Evolutionary conservation across 805 yeast genomes (phyloP), one percentile per base, ranked within the genome.

Genomic region (Ogataea corticis): DNA sequence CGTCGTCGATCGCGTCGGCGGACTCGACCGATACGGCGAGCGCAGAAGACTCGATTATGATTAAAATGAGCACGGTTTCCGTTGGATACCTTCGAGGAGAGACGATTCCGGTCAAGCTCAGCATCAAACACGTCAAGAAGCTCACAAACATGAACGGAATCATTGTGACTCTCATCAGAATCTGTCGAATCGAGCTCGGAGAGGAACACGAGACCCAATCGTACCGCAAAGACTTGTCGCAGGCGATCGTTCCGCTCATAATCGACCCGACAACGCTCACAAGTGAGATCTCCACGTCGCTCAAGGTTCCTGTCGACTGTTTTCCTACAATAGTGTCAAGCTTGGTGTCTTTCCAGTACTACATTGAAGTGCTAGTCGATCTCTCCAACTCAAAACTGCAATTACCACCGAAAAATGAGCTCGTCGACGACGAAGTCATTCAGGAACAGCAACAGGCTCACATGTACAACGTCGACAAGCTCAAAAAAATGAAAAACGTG

Each of bases 1-100:
- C 71, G 1, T 70, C 76, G 1, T 68, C 76, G 1, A 55, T 69
- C 16, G 68, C 68, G 42, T 66, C 72, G 13, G 30, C 43, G 18
- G 54, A 54, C 3, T 51, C 43, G 49, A 21, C 44, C 45, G 37
- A 55, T 10, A 36, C 47, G 14, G 28, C 42, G 25, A 32, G 33
- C 17, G 52, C 51, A 13, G 52, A 51, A 19, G 36, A 35, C 12
- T 27, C 33, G 23, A 53, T 56, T 14, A 48, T 41, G 54, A 72
- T 76, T 2, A 70, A 61, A 36, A 62, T 78, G 32, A 57, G 71
- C 3, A 76, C 81, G 6, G 75, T 88, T 1, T 75, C 76, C 33
- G 69, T 83, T 32, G 97, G 97, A 0, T 89, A 75, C 57, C 66
- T 87, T 1, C 73, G 90, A 27, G 96, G 96, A 18, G 97, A 90